Conservation (phyloP, 768 basidiomycete species). For the Suillus tomentosus region DNA sequence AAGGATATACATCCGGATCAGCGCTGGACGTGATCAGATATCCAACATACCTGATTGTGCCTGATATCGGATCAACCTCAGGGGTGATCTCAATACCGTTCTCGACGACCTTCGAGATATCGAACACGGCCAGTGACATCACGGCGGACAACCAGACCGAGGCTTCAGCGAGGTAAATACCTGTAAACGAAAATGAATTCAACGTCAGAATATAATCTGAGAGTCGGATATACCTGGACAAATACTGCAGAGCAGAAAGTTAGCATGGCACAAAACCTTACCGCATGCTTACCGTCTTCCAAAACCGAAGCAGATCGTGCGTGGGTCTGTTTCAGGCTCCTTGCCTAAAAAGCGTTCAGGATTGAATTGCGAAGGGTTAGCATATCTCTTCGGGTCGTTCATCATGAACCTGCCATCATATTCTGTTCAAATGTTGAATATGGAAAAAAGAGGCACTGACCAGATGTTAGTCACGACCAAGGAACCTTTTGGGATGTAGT, state of each 20-base stretch:
- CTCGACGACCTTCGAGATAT: conserved; percentile 40
- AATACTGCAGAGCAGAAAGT: conserved; percentile 9
- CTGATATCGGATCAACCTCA: conserved; percentile 50
- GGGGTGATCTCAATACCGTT: conserved; percentile 47
- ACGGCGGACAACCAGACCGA: conserved; percentile 41
- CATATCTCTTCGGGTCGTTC: conserved; percentile 37
- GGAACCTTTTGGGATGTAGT: conserved; percentile 55
- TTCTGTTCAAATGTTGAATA: conserved; percentile 3
- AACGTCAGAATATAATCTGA: conserved; percentile 3
- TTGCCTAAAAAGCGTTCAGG: conserved; percentile 53
- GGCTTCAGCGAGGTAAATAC: conserved; percentile 46
- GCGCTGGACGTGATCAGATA: background rate
- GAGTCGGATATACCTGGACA: conserved; percentile 11
- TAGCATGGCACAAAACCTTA: conserved; percentile 13
- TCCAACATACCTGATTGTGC: conserved; percentile 51
- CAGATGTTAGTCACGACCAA: conserved; percentile 28
- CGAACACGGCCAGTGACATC: conserved; percentile 44
- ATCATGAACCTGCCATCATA: conserved; percentile 23
- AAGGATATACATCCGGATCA: conserved; percentile 26
- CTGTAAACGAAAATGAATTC: conserved; percentile 27
- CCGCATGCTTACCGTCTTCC: conserved; percentile 47
- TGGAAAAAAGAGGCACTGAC: conserved; percentile 18
- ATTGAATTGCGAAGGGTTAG: conserved; percentile 50
- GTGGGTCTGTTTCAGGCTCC: conserved; percentile 51
- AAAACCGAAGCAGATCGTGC: conserved; percentile 62